A percentile compares a stretch with the other conserved stretches of the same genome.
Evolutionary conservation across 805 yeast species (phyloP).

Genomic region (Kurtzmaniella fragi): DNA sequence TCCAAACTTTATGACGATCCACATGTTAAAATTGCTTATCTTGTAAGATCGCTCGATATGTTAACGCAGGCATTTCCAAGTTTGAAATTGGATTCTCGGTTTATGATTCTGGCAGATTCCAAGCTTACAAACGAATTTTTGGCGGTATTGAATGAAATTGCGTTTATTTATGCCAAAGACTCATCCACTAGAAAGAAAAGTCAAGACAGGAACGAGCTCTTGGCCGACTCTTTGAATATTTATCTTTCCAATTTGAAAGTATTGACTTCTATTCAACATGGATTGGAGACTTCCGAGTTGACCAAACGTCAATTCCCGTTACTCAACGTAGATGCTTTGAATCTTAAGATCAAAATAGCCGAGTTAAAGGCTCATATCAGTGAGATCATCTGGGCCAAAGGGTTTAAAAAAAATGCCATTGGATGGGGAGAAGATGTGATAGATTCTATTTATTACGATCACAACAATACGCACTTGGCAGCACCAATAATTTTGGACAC

Average conservation of each 20-base stretch:
- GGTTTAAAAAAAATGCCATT: conserved; percentile 32
- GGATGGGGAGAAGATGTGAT: conserved; percentile 40
- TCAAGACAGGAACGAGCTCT: conserved; percentile 9
- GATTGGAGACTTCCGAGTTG: conserved; percentile 9
- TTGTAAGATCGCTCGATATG: conserved; percentile 29
- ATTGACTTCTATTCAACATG: conserved; percentile 15
- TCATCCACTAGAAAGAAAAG: conserved; percentile 4
- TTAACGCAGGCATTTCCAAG: conserved; percentile 23
- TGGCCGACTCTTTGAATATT: conserved; percentile 27
- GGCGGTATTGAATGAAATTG: conserved; percentile 27
- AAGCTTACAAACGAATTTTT: conserved; percentile 35
- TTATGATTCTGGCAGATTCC: conserved; percentile 20
- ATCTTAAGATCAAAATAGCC: conserved; percentile 22
- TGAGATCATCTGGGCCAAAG: conserved; percentile 39
- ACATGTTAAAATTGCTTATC: conserved; percentile 17
- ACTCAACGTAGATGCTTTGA: conserved; percentile 27
- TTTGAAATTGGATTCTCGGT: conserved; percentile 18
- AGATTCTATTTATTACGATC: conserved; percentile 28
- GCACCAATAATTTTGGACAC: conserved; percentile 26
- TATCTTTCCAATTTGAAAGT: conserved; percentile 31
- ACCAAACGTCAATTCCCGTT: conserved; percentile 24
- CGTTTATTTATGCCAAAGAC: conserved; percentile 23
- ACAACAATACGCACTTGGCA: conserved; percentile 19
- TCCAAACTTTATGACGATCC: conserved; percentile 18
- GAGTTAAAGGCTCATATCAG: conserved; percentile 35